phyloP scores from a whole-genome alignment of 2,329 filamentous ascomycete genomes.

The Chrysosporium queenslandicum region DNA sequence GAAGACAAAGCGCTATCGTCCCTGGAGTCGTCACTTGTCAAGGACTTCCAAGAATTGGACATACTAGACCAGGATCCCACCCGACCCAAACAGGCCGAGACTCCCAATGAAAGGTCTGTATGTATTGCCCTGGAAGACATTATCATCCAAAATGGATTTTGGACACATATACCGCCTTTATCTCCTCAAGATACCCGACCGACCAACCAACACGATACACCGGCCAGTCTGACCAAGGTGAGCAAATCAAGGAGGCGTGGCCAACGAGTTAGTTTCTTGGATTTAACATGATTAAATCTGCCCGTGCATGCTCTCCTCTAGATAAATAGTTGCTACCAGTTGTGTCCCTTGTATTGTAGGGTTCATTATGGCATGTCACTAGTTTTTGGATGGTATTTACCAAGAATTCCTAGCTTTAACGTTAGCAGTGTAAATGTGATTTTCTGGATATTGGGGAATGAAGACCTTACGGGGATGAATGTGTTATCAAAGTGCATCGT shows the following conservation, averaged over 20 bases:
- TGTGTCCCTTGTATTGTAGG: too few species aligned
- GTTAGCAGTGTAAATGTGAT: too few species aligned
- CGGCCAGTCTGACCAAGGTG: background rate
- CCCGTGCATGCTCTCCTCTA: background rate
- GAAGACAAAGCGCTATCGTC: background rate
- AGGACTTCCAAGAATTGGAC: background rate
- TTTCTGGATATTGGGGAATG: too few species aligned
- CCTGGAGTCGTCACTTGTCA: background rate
- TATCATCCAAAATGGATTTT: constrained; percentile 9
- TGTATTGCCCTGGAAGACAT: background rate
- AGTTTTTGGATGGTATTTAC: too few species aligned
- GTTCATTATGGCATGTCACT: too few species aligned
- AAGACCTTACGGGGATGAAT: too few species aligned
- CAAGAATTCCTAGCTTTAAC: too few species aligned
- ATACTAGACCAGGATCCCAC: background rate
- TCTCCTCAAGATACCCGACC: background rate
- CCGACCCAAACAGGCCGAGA: background rate
- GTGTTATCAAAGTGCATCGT: too few species aligned
- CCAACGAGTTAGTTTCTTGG: constrained; percentile 9
- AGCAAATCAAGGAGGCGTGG: background rate
- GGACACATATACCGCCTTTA: background rate
- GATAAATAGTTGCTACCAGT: too few species aligned
- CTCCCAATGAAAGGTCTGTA: background rate
- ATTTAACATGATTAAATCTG: constrained; percentile 7
- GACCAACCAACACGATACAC: background rate